Percentiles rank a stretch among this genome's conserved stretches.
Conservation (phyloP, 176 grass and related monocot genomes). For the Leersia perrieri region DNA sequence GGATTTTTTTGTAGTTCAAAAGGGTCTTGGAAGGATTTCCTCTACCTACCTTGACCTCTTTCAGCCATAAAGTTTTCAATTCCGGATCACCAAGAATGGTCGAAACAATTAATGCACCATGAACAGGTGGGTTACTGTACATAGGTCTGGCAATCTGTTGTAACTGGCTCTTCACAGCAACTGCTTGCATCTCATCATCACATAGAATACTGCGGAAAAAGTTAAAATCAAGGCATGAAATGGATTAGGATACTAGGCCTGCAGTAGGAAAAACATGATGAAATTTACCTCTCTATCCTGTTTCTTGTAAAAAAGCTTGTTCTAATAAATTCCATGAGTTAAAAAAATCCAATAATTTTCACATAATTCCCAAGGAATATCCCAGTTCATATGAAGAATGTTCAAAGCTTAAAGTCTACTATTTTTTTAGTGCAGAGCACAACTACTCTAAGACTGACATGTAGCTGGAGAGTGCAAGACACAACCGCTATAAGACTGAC, state of each 20-base stretch:
- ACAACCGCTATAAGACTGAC: neutral
- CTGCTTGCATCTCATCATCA: constrained; percentile 86
- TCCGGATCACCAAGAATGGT: constrained; percentile 79
- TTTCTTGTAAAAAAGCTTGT: neutral
- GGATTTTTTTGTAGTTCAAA: neutral
- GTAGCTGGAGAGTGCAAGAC: too few species aligned
- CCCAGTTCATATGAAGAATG: neutral
- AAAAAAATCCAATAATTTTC: neutral
- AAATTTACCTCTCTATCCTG: neutral
- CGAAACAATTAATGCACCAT: constrained; percentile 85
- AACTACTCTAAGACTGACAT: too few species aligned
- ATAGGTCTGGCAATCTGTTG: constrained; percentile 94
- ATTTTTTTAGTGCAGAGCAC: neutral
- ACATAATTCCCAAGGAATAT: neutral
- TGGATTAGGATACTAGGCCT: neutral
- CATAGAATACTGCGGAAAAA: constrained; percentile 69
- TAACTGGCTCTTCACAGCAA: constrained; percentile 89
- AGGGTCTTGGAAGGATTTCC: neutral
- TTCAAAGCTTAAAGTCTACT: neutral
- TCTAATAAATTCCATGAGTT: neutral
- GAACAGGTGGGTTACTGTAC: constrained; percentile 95
- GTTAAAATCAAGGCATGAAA: neutral
- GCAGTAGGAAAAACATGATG: neutral
- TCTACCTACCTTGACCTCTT: constrained; percentile 86
- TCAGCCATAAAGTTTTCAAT: constrained; percentile 81